Evolutionary conservation across 805 yeast species (phyloP), one percentile per base, ranked within the genome.

Genomic region (Zygotorulaspora florentina): DNA sequence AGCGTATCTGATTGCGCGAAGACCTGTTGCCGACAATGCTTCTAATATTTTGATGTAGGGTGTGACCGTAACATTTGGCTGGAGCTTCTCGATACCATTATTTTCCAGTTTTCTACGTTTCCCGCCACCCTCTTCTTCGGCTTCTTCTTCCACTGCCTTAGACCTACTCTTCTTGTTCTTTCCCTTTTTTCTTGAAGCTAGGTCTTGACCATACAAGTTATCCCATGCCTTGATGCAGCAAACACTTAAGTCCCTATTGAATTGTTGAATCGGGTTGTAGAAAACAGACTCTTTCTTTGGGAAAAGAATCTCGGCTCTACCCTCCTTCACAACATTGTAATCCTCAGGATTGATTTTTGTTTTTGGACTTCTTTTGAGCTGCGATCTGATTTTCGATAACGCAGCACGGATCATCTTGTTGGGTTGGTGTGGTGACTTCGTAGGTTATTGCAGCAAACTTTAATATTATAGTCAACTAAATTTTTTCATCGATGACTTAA

Each of bases 211-310:
- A 51, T 79, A 82, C 29, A 84, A 56, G 45, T 83, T 80, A 34
- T 83, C 75, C 91, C 95, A 93, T 0, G 98, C 95, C 46, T 81
- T 77, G 50, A 93, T 90, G 8, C 87, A 89, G 56, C 84, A 70
- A 5, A 87, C 85, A 54, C 95, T 85, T 40, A 93, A 69, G 62
- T 93, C 99, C 57, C 99, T 77, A 66, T 93, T 93, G 68, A 89
- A 93, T 67, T 91, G 98, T 68, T 93, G 99, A 45, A 93, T 85
- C 8, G 96, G 97, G 63, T 93, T 93, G 68, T 93, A 93, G 62
- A 93, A 93, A 9, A 93, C 99, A 48, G 75, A 74, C 54, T 86
- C 89, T 40, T 81, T 81, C 57, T 86, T 83, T 3, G 96, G 91
- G 51, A 85, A 85, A 27, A 90, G 71, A 36, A 93, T 81, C 18